A percentile compares a stretch with the other conserved stretches of the same genome.
phyloP scores from a whole-genome alignment of 208 protist species.

The Leishmania turanica region DNA sequence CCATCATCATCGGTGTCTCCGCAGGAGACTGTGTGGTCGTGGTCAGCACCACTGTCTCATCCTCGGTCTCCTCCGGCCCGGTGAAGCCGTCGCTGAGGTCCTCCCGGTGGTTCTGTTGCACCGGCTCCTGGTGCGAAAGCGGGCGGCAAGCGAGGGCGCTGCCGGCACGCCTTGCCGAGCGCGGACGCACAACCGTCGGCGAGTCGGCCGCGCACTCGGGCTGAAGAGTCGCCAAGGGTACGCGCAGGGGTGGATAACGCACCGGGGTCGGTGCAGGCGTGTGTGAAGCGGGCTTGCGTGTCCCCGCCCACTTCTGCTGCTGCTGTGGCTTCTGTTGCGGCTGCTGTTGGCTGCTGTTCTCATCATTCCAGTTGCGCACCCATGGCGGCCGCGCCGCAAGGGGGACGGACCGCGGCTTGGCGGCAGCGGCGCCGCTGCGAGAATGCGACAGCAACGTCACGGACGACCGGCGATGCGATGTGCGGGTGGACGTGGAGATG shows the following conservation, averaged over 20 bases:
- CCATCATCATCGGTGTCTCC: neutral
- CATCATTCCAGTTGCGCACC: constrained; percentile 9
- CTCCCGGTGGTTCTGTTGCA: neutral
- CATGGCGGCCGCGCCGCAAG: constrained; percentile 23
- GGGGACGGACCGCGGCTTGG: neutral
- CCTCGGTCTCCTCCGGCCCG: neutral
- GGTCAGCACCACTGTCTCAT: neutral
- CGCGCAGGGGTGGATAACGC: neutral
- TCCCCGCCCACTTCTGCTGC: neutral
- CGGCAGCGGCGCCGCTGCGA: neutral
- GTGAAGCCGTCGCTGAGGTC: neutral
- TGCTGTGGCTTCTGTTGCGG: neutral
- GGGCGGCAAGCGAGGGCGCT: neutral
- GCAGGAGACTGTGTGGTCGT: too few relatives aligned
- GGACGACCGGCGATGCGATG: constrained; percentile 15
- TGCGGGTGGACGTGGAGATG: neutral
- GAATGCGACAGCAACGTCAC: neutral
- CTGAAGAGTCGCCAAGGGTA: neutral
- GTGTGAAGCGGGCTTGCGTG: neutral
- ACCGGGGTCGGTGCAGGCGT: neutral
- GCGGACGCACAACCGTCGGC: constrained; percentile 8
- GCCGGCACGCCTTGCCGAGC: constrained; percentile 1
- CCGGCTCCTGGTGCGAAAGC: neutral
- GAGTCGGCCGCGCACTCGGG: constrained; percentile 19
- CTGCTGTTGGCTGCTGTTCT: neutral